Percentiles rank a stretch among this genome's conserved stretches.
phyloP scores from a whole-genome alignment of 2,329 filamentous ascomycete genomes.

The Ascochyta clinopodiicola region DNA sequence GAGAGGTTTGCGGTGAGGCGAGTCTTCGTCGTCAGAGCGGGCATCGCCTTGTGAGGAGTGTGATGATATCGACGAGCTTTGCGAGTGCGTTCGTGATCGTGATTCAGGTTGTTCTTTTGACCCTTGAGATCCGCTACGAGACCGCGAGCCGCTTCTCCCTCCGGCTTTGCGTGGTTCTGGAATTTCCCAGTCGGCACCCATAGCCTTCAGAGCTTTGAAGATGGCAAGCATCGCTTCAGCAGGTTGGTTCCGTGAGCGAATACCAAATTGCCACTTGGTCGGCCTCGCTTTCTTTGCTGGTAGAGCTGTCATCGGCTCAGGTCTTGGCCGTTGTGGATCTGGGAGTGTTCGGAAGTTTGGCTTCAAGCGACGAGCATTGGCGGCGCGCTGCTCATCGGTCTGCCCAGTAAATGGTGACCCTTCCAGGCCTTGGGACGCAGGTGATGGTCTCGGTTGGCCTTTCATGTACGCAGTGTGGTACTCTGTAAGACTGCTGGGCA shows the following conservation, averaged over 20 bases:
- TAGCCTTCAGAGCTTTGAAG: constrained; percentile 86
- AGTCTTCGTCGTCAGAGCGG: constrained; percentile 19
- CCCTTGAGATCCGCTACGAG: constrained; percentile 38
- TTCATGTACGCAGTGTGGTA: constrained; percentile 93
- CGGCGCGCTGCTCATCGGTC: constrained; percentile 72
- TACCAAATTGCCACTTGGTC: constrained; percentile 97
- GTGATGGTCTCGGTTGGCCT: constrained; percentile 55
- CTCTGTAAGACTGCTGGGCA: constrained; percentile 87
- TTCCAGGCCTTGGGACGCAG: constrained; percentile 30
- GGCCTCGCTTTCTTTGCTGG: constrained; percentile 75
- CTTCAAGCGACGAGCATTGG: constrained; percentile 80
- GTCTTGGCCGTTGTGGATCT: constrained; percentile 63
- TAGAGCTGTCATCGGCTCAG: constrained; percentile 61
- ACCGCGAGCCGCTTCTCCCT: constrained; percentile 48
- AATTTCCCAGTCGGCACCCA: constrained; percentile 86
- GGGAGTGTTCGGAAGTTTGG: constrained; percentile 77
- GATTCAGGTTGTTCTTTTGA: constrained; percentile 39
- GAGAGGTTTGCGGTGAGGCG: constrained; percentile 36
- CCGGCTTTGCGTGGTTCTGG: constrained; percentile 51
- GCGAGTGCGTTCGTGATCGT: constrained; percentile 41
- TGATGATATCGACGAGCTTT: constrained; percentile 43
- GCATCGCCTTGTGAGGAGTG: constrained; percentile 36
- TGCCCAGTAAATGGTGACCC: constrained; percentile 52
- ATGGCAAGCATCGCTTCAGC: constrained; percentile 95
- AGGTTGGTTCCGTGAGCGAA: constrained; percentile 89